phyloP scores from a whole-genome alignment of 441 rosid species.

The Euphorbia neoarborescens region DNA sequence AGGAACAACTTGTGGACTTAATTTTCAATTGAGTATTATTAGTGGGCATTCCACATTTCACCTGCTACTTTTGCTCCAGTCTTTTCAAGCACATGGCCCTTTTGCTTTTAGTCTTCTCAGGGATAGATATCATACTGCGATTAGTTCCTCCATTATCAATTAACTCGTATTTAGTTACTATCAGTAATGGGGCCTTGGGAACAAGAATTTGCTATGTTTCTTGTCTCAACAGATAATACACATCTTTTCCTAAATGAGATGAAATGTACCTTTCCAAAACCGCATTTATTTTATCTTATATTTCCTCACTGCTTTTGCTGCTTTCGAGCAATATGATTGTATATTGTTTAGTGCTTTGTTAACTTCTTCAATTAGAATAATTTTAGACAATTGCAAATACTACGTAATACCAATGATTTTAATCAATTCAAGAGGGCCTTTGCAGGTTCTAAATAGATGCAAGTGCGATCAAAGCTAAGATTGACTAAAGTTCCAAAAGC shows the following conservation, averaged over 20 bases:
- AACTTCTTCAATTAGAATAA: too few relatives aligned
- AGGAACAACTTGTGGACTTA: constrained; percentile 20
- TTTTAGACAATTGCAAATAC: too few relatives aligned
- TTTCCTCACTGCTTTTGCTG: background rate
- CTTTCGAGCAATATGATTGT: background rate
- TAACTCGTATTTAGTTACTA: constrained; percentile 11
- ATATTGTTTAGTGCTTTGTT: background rate
- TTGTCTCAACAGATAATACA: constrained; percentile 9
- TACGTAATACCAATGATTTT: background rate
- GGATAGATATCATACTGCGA: constrained; percentile 18
- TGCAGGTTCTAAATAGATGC: constrained; percentile 22
- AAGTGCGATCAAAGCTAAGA: constrained; percentile 8
- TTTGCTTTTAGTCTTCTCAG: constrained; percentile 24
- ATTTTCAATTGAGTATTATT: constrained; percentile 12
- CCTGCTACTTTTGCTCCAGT: constrained; percentile 20
- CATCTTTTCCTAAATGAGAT: constrained; percentile 8
- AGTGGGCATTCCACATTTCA: constrained; percentile 26
- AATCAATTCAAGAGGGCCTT: constrained; percentile 14
- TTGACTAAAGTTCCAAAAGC: constrained; percentile 23
- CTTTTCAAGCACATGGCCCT: constrained; percentile 27
- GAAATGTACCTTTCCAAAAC: background rate
- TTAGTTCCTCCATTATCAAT: constrained; percentile 9
- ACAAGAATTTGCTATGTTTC: constrained; percentile 11
- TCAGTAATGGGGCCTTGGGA: constrained; percentile 7
- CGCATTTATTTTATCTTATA: constrained; percentile 6